phyloP scores from a whole-genome alignment of 352 stramenopile species.

The Pythium volutum region DNA sequence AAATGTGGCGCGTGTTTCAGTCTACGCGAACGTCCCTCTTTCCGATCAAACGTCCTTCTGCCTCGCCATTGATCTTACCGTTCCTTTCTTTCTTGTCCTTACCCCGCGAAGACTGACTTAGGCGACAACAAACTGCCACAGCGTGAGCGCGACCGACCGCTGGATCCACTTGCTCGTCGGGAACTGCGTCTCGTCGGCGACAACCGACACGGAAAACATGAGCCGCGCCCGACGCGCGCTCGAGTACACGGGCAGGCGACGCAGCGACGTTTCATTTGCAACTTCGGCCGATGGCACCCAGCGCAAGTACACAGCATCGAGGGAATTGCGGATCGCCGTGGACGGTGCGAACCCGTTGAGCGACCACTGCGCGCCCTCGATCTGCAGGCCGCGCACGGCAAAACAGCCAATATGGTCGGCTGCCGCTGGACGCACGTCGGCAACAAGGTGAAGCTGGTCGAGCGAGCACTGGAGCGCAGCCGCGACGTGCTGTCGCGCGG shows the following conservation, averaged over 20 bases:
- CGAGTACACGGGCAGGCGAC: slow-evolving; percentile 84
- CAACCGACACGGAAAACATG: slow-evolving; percentile 81
- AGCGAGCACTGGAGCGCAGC: slow-evolving; percentile 76
- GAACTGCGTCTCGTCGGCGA: slow-evolving; percentile 47
- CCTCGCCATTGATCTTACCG: background rate
- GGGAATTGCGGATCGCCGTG: slow-evolving; percentile 67
- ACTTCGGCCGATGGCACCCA: slow-evolving; percentile 48
- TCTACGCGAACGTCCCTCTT: too few species aligned
- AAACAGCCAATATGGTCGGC: slow-evolving; percentile 44
- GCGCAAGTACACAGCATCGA: slow-evolving; percentile 65
- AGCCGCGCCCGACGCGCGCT: slow-evolving; percentile 69
- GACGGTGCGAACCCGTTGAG: slow-evolving; percentile 64
- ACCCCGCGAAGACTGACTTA: background rate
- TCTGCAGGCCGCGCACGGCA: slow-evolving; percentile 62
- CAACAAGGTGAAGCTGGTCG: slow-evolving; percentile 84
- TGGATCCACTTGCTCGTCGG: slow-evolving; percentile 72
- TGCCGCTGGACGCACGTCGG: slow-evolving; percentile 43
- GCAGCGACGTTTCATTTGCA: slow-evolving; percentile 23
- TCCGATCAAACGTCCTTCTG: too few species aligned
- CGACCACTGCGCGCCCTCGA: slow-evolving; percentile 84
- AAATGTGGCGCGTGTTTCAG: too few species aligned
- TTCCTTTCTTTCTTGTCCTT: background rate
- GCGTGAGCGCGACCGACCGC: slow-evolving; percentile 73
- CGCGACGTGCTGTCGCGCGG: slow-evolving; percentile 88
- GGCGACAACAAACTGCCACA: slow-evolving; percentile 60